phyloP scores from a whole-genome alignment of 805 yeast genomes.

The Hanseniaspora clermontiae region DNA sequence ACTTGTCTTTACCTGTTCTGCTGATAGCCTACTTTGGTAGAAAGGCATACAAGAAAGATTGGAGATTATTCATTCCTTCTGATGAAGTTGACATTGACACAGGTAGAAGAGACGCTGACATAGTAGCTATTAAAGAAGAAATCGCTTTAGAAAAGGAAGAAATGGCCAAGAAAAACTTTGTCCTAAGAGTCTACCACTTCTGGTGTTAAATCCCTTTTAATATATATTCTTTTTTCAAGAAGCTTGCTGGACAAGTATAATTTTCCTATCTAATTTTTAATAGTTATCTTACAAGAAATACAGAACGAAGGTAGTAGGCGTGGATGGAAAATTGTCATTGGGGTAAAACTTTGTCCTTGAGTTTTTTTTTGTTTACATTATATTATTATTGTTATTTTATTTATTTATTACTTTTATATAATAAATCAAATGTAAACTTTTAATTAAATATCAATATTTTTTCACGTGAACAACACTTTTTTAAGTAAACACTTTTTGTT shows the following conservation, averaged over 20 bases:
- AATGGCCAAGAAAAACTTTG: slow-evolving; percentile 35
- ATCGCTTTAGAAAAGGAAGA: slow-evolving; percentile 39
- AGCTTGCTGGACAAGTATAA: neutral
- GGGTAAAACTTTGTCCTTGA: too few relatives aligned
- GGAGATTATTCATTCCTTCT: slow-evolving; percentile 24
- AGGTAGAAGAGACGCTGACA: slow-evolving; percentile 15
- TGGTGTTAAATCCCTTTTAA: slow-evolving; percentile 33
- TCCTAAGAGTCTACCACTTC: slow-evolving; percentile 32
- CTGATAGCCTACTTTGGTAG: slow-evolving; percentile 44
- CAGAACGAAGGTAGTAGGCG: too few relatives aligned
- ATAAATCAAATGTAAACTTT: too few relatives aligned
- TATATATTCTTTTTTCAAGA: neutral
- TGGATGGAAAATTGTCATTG: too few relatives aligned
- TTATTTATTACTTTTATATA: too few relatives aligned
- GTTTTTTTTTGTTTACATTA: too few relatives aligned
- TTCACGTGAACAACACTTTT: too few relatives aligned
- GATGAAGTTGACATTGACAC: slow-evolving; percentile 11
- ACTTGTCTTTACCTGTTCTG: slow-evolving; percentile 53
- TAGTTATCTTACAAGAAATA: too few relatives aligned
- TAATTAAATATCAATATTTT: too few relatives aligned
- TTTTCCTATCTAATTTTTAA: too few relatives aligned
- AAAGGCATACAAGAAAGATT: slow-evolving; percentile 39
- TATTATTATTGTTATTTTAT: too few relatives aligned
- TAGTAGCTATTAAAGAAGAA: slow-evolving; percentile 40
- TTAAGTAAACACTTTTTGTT: too few relatives aligned